Base-by-base conservation (phyloP, 208 protist species). In the Acanthamoeba healyi region DNA sequence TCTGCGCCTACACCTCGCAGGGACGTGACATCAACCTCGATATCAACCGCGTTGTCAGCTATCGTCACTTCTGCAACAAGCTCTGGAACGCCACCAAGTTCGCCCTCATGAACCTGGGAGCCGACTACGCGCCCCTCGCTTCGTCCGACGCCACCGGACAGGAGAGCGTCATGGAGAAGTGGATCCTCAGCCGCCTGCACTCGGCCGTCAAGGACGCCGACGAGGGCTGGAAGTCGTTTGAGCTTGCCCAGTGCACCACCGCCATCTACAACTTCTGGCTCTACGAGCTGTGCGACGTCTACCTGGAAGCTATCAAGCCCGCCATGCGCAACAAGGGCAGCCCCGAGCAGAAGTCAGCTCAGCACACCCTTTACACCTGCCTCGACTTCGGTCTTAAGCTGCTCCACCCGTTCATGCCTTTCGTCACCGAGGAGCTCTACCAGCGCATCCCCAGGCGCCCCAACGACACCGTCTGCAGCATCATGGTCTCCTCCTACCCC, bases 341-440 rank as follows among this genome's bases (percentile, higher is more conserved):
- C 44, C 79, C 54, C 29, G 86, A 92, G 38, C 86, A 74, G 32
- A 42, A 54, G 38, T 92, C 86, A 17, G 34, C 56, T 6, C 63
- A 92, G 61, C 36, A 92, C 61, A 92, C 86, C 19, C 63, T 92
- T 29, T 97, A 99, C 54, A 97, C 97, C 93, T 97, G 98, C 34
- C 96, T 99, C 17, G 98, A 99, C 95, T 94, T 94, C 61, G 97
- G 95, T 26, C 74, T 95, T 10, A 98, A 98, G 89, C 88, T 99
- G 94, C 96, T 99, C 14, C 99, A 99, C 95, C 99, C 99, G 32
- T 99, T 99, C 97, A 99, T 99, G 99, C 99, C 99, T 26, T 99
- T 99, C 96, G 94, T 99, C 67, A 99, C 99, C 38, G 99, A 99
- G 98, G 99, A 99, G 96, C 95, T 99, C 22, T 99, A 98, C 98